phyloP scores from a whole-genome alignment of 2,329 filamentous ascomycete species.

The Pezicula carpinea region DNA sequence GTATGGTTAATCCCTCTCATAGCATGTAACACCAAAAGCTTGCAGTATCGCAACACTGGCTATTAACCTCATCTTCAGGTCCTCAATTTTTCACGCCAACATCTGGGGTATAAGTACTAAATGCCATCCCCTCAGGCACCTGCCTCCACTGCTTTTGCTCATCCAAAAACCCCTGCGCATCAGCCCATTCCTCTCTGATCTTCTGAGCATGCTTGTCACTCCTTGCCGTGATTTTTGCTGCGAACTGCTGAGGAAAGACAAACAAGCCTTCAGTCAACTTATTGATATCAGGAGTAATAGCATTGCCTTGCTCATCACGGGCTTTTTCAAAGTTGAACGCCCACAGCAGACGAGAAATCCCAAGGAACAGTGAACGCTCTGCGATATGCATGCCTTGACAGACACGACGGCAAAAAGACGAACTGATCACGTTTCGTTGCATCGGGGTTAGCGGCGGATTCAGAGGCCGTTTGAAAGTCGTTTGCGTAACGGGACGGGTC shows the following conservation, averaged over 20 bases:
- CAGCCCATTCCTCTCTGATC: conserved; percentile 20
- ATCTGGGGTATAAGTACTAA: no score
- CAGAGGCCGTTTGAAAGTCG: neutral
- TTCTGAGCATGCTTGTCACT: conserved; percentile 24
- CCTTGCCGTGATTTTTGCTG: conserved; percentile 28
- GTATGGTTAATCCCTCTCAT: no score
- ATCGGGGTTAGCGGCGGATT: conserved; percentile 30
- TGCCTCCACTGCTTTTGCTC: neutral
- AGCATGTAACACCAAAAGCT: no score
- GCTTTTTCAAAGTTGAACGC: conserved; percentile 16
- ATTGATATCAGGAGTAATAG: conserved; percentile 31
- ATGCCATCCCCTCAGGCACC: neutral
- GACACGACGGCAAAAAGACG: conserved; percentile 50
- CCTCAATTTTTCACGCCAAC: no score
- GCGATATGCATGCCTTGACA: conserved; percentile 54
- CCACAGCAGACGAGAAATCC: conserved; percentile 36
- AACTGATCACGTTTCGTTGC: conserved; percentile 45
- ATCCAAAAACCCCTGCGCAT: neutral
- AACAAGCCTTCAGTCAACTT: conserved; percentile 34
- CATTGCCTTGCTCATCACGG: conserved; percentile 23
- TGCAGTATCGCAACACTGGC: no score
- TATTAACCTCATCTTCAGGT: no score
- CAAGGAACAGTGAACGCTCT: conserved; percentile 42
- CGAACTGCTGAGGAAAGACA: conserved; percentile 33
- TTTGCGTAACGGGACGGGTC: conserved; percentile 1